Base-by-base conservation (phyloP, 2,329 filamentous ascomycete genomes). In the Periconia macrospinosa region DNA sequence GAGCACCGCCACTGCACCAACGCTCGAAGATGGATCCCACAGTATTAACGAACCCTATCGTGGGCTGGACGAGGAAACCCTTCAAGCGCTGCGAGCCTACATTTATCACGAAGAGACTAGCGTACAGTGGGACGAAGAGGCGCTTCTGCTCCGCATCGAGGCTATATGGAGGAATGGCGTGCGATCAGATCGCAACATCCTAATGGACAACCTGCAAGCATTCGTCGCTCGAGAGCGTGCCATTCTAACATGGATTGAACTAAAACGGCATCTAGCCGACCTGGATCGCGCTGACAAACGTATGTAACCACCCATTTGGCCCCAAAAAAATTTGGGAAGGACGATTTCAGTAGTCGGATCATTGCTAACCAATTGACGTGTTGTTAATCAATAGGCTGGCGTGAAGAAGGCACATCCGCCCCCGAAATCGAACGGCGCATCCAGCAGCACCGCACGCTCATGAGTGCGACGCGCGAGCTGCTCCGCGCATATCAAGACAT, bases 221-320 rank as follows among this genome's bases (percentile, higher is more conserved):
- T 72, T 72, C 52, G 64, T 68, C 35, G 70, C 67, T 6, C 57
- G 66, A 47, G 70, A 72, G 49, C 63, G 69, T 23, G 69, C 68
- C 8, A 66, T 72, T 42, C 52, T 72, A 20, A 70, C 67, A 13
- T 72, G 70, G 70, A 65, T 72, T 40, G 70, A 72, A 47, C 58
- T 72, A 14, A 66, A 63, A 49, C 58, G 69, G 41, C 69, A 72
- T 47, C 52, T 72, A 33, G 67, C 68, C 50, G 69, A 70, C 35
- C 65, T 72, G 33, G 62, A 68, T 33, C 66, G 68, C 50, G 68
- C 68, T 45, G 66, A 66, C 30, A 61, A 63, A 55, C 63, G 69
- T 72, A 66, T 18, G 69, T 64, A 50, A 6, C 27, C 30, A 30
- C 3, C 18, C 46, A 35, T n/a, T 18, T 7, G n/a, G 13, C 41